Evolutionary conservation across 2,329 filamentous ascomycete species (phyloP).

Genomic region (Botrytis sinoallii): DNA sequence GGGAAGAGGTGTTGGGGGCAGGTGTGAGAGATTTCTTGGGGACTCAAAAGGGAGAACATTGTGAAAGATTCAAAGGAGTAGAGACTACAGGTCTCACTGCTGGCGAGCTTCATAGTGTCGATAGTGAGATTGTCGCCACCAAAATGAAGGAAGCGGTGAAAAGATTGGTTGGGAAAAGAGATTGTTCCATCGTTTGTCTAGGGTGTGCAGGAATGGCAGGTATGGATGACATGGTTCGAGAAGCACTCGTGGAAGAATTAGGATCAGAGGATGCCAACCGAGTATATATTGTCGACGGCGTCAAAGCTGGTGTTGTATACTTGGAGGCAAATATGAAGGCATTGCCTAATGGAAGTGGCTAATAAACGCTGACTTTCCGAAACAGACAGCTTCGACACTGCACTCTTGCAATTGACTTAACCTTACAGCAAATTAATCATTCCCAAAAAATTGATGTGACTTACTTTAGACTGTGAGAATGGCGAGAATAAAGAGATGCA

Average conservation of each 20-base stretch:
- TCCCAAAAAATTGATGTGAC: background rate
- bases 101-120: slow-evolving; percentile 70
- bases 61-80: slow-evolving; percentile 67
- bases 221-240: slow-evolving; percentile 71
- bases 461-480: background rate
- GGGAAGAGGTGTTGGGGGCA: slow-evolving; percentile 68
- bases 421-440: background rate
- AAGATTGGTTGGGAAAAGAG: slow-evolving; percentile 55
- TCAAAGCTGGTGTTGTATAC: slow-evolving; percentile 59
- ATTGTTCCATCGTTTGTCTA: slow-evolving; percentile 69
- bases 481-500: background rate
- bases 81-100: slow-evolving; percentile 79
- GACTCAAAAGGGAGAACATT: slow-evolving; percentile 29
- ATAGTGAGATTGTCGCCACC: slow-evolving; percentile 58
- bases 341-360: slow-evolving; percentile 6
- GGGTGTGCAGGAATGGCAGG: slow-evolving; percentile 92
- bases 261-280: slow-evolving; percentile 56
- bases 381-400: background rate
- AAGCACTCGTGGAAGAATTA: slow-evolving; percentile 62
- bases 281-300: slow-evolving; percentile 75
- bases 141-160: slow-evolving; percentile 70
- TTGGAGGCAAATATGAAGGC: slow-evolving; percentile 26
- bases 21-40: slow-evolving; percentile 67
- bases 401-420: background rate
- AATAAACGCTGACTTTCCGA: background rate